Evolutionary conservation across 352 stramenopile species (phyloP), one percentile per base, ranked within the genome.

Genomic region (Phytophthora fragariae): DNA sequence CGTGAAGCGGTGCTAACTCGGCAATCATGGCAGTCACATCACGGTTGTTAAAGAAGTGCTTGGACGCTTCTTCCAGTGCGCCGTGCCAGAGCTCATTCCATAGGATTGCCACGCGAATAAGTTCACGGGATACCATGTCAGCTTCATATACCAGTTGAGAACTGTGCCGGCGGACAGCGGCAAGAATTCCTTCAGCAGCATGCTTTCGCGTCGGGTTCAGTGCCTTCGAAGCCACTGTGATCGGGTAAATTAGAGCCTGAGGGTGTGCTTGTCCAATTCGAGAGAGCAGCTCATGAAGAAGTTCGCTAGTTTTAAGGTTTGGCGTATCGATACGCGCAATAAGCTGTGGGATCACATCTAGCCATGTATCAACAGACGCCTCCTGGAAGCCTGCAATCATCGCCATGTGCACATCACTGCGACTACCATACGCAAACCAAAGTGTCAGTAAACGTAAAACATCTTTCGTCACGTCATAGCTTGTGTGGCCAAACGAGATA

Each of bases 21-120:
- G 97, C 92, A 47, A 99, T 88, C 98, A 99, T 99, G 12, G 87
- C 96, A 57, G 93, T 91, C 27, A 99, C 89, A 80, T 99, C 98
- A 31, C 92, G 96, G 68, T 99, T 97, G 56, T 94, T 98, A 77
- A 99, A 99, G 79, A 99, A 98, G 53, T 99, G 87, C 44, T 98
- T 93, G 2, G 94, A 99, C 0, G 98, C 98, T 76, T 99, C 97
- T 77, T 99, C 98, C 3, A 99, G 86, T 15, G 86, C 88, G 5
- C 94, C 97, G 65, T 99, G 97, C 98, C 98, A 99, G 29, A 98
- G 86, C 78, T 99, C 98, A 69, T 99, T 95, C 98, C 98, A 99
- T 5, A 99, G 79, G 61, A 99, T 99, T 49, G 98, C 98, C 17
- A 99, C 98, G 56, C 98, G 94, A 72, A 99, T 99, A 24, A 99